Percentiles rank a stretch among this genome's conserved stretches.
Evolutionary conservation across 2,329 filamentous ascomycete species (phyloP).

Genomic region (Trichoderma oligosporum): DNA sequence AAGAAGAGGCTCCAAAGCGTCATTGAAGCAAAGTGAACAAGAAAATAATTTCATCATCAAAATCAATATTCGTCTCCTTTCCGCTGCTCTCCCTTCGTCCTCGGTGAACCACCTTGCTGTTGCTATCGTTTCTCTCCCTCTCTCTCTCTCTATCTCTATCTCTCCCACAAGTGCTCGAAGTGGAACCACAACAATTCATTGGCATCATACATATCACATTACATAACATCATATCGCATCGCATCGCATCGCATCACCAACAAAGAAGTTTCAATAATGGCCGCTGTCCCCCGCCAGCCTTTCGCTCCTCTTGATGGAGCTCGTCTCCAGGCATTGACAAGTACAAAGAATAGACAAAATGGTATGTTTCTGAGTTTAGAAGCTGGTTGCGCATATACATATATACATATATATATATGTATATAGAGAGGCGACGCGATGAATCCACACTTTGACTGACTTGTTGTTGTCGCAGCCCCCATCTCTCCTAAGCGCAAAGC

Average conservation of each 20-base stretch:
- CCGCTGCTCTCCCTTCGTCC: conserved; percentile 2
- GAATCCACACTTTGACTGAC: neutral
- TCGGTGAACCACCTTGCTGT: conserved; percentile 15
- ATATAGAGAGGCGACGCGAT: no score
- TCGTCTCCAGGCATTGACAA: conserved; percentile 68
- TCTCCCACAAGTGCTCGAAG: neutral
- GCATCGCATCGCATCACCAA: neutral
- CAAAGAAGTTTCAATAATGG: conserved; percentile 40
- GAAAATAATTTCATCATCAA: neutral
- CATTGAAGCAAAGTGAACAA: neutral
- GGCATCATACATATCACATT: neutral
- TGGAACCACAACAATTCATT: neutral
- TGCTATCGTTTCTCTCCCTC: neutral
- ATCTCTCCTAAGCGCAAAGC: conserved; percentile 53
- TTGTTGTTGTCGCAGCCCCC: conserved; percentile 30
- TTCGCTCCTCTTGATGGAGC: conserved; percentile 69
- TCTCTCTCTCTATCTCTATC: neutral
- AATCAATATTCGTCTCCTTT: conserved; percentile 7
- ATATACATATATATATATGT: no score
- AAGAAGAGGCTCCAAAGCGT: neutral
- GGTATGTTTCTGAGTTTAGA: conserved; percentile 43
- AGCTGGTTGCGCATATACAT: neutral
- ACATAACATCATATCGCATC: neutral
- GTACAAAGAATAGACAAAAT: conserved; percentile 75
- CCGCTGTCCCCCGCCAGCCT: conserved; percentile 61